Conservation (phyloP, 2,329 filamentous ascomycete species). For the Trematosphaeria pertusa region DNA sequence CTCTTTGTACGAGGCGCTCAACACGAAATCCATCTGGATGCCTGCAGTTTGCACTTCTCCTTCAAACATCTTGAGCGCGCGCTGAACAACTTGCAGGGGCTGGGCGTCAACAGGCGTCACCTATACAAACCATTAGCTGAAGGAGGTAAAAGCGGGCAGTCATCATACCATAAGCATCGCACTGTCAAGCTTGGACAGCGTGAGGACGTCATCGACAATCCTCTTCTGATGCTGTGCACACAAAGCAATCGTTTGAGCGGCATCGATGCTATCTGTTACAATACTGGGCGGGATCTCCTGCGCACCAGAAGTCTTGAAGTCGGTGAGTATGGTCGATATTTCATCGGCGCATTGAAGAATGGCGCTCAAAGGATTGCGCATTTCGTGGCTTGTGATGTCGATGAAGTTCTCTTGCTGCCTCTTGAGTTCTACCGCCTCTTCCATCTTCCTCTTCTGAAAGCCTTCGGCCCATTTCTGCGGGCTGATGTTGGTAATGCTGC, state of each 20-base stretch:
- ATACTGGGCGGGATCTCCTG: conserved; percentile 57
- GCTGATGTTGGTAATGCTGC: conserved; percentile 84
- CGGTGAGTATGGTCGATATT: conserved; percentile 62
- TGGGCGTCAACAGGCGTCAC: conserved; percentile 73
- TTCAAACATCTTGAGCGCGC: conserved; percentile 79
- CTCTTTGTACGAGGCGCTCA: conserved; percentile 67
- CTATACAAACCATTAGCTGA: conserved; percentile 16
- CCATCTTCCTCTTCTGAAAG: conserved; percentile 76
- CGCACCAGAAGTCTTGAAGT: conserved; percentile 54
- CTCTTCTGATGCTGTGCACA: conserved; percentile 81
- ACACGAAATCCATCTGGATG: conserved; percentile 69
- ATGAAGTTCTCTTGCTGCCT: conserved; percentile 83
- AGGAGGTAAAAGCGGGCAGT: neutral
- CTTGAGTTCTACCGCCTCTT: conserved; percentile 83
- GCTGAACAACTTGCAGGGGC: conserved; percentile 70
- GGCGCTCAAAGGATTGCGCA: conserved; percentile 77
- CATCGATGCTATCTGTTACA: conserved; percentile 70
- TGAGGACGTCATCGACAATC: conserved; percentile 58
- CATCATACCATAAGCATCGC: conserved; percentile 66
- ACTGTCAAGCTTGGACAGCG: conserved; percentile 69
- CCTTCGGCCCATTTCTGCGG: conserved; percentile 85
- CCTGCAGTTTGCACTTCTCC: conserved; percentile 73
- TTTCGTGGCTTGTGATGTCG: conserved; percentile 78
- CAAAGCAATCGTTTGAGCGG: conserved; percentile 77
- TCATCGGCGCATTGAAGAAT: conserved; percentile 80